phyloP scores from a whole-genome alignment of 1,284 basidiomycete species.

The Trametes sp. region DNA sequence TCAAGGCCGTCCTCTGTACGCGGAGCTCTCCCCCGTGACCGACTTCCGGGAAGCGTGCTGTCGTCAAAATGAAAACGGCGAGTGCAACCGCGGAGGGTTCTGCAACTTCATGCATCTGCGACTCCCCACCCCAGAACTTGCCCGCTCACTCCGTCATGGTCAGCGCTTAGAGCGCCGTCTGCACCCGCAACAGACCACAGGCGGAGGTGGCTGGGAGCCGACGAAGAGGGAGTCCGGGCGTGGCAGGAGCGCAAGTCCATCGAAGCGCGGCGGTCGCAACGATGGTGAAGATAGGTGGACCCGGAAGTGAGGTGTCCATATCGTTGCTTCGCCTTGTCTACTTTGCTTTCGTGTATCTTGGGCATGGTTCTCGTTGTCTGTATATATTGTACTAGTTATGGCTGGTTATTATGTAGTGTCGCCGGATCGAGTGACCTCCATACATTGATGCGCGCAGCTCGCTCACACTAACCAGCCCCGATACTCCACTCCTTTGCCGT shows the following conservation, averaged over 20 bases:
- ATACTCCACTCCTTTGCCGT: slow-evolving; percentile 54
- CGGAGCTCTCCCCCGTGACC: slow-evolving; percentile 98
- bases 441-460: neutral
- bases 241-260: slow-evolving; percentile 77
- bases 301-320: slow-evolving; percentile 40
- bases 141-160: slow-evolving; percentile 80
- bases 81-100: slow-evolving; percentile 95
- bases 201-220: slow-evolving; percentile 83
- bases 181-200: slow-evolving; percentile 67
- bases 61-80: slow-evolving; percentile 96
- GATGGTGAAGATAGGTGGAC: slow-evolving; percentile 78
- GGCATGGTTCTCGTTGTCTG: slow-evolving; percentile 8
- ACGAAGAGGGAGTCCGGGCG: slow-evolving; percentile 66
- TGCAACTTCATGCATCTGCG: slow-evolving; percentile 99
- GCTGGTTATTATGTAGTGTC: neutral
- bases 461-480: slow-evolving; percentile 71
- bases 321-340: neutral
- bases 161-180: slow-evolving; percentile 85
- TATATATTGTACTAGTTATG: slow-evolving; percentile 17
- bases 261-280: slow-evolving; percentile 59
- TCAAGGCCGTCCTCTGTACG: slow-evolving; percentile 91
- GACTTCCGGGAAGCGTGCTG: slow-evolving; percentile 99
- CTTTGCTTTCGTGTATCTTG: slow-evolving; percentile 5
- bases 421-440: too few species aligned
- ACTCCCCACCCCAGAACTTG: slow-evolving; percentile 83